phyloP scores from a whole-genome alignment of 768 basidiomycete genomes.

The Mycena rosella region DNA sequence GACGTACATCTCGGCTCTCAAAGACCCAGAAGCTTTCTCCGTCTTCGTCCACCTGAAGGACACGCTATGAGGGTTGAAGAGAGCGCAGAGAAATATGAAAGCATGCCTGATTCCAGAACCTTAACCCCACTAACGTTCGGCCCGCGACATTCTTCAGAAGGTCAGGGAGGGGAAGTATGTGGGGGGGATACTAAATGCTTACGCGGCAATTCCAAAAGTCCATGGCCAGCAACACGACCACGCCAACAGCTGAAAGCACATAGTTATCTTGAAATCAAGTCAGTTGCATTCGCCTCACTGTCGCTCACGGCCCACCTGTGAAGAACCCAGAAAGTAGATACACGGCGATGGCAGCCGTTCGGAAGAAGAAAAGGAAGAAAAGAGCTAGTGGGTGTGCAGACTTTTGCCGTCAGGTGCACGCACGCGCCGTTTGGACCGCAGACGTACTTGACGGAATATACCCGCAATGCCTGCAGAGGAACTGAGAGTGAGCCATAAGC shows the following conservation, averaged over 20 bases:
- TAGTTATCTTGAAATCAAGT: conserved; percentile 81
- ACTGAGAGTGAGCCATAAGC: not conserved
- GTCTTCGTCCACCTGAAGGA: conserved; percentile 89
- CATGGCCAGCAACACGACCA: conserved; percentile 94
- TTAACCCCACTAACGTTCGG: conserved; percentile 90
- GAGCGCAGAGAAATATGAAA: not conserved
- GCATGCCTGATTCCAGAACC: conserved; percentile 96
- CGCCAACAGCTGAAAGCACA: conserved; percentile 92
- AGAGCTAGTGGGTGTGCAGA: conserved; percentile 87
- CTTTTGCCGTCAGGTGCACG: conserved; percentile 51
- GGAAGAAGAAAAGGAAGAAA: conserved; percentile 92
- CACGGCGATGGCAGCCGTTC: conserved; percentile 87
- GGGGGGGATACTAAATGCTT: conserved; percentile 36
- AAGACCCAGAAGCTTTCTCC: conserved; percentile 98
- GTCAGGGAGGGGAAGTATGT: conserved; percentile 16
- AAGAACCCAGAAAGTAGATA: conserved; percentile 92
- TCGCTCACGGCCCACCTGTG: conserved; percentile 24
- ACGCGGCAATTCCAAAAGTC: conserved; percentile 99
- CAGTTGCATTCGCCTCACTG: too few species aligned
- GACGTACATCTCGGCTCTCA: conserved; percentile 92
- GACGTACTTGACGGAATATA: conserved; percentile 79
- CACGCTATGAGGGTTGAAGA: not conserved
- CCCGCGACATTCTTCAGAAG: conserved; percentile 88
- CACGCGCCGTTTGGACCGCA: conserved; percentile 10
- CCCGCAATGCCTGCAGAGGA: conserved; percentile 70